Evolutionary conservation across 441 rosid species (phyloP).

Genomic region (Syzygium malaccense): DNA sequence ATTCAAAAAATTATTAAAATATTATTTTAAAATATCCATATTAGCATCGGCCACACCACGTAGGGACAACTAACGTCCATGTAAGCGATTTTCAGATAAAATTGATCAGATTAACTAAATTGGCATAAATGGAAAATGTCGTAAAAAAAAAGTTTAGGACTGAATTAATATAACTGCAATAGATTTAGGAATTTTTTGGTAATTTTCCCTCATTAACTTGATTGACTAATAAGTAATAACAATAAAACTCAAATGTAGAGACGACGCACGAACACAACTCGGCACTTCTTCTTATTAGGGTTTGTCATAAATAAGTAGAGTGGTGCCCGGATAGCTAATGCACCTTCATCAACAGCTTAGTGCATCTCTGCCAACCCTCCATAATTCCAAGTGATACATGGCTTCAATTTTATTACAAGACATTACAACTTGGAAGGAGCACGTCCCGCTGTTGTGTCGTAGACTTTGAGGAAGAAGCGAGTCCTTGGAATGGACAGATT

Average conservation of each 20-base stretch:
- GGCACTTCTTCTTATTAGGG: not conserved
- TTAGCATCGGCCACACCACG: too few species aligned
- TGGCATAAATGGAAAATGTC: too few species aligned
- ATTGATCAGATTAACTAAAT: too few species aligned
- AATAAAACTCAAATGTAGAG: not conserved
- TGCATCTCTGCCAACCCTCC: not conserved
- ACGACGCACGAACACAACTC: not conserved
- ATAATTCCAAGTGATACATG: not conserved
- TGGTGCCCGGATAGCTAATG: not conserved
- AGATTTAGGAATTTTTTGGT: too few species aligned
- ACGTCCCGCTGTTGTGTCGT: conserved; percentile 26
- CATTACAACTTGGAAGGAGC: conserved; percentile 20
- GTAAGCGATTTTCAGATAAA: too few species aligned
- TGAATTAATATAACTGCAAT: too few species aligned
- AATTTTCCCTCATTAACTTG: too few species aligned
- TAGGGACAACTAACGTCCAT: too few species aligned
- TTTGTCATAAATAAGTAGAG: not conserved
- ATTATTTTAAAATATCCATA: too few species aligned
- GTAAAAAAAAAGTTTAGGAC: too few species aligned
- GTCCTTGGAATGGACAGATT: conserved; percentile 20
- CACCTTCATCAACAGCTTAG: not conserved
- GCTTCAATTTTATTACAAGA: not conserved
- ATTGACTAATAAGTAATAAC: too few species aligned
- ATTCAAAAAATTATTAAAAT: too few species aligned
- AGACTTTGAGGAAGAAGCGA: conserved; percentile 44